Conservation (phyloP, 768 basidiomycete genomes). For the Trametes cinnabarina region DNA sequence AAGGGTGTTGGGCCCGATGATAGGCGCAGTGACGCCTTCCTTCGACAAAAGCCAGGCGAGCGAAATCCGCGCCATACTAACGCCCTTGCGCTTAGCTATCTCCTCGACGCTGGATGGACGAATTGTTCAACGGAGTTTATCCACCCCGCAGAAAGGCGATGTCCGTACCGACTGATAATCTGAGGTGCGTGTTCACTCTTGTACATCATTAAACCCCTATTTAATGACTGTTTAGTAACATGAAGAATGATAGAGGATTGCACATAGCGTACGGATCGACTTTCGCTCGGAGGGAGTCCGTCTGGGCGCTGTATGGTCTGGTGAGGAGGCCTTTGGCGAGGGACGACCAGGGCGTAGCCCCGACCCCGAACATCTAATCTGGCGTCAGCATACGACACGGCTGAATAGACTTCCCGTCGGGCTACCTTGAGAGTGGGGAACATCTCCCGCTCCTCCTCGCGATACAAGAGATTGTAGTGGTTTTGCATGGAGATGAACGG, state of each 20-base stretch:
- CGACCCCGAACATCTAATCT: conserved; percentile 35
- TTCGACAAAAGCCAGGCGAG: conserved; percentile 38
- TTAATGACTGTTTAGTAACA: background rate
- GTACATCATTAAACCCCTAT: background rate
- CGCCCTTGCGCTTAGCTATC: conserved; percentile 40
- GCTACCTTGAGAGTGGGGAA: conserved; percentile 36
- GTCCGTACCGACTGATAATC: background rate
- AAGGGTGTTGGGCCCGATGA: conserved; percentile 39
- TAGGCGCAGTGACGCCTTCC: conserved; percentile 37
- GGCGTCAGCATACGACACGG: background rate
- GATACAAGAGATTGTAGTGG: conserved; percentile 42
- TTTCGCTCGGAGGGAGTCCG: conserved; percentile 25
- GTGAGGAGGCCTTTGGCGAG: conserved; percentile 35
- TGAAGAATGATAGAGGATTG: background rate
- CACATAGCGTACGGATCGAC: conserved; percentile 24
- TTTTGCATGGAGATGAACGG: conserved; percentile 50
- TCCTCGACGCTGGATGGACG: conserved; percentile 32
- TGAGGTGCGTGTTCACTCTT: background rate
- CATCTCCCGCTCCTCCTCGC: conserved; percentile 46
- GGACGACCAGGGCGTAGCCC: conserved; percentile 41
- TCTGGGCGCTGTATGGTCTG: conserved; percentile 22
- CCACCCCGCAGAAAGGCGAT: background rate
- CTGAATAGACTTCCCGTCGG: background rate
- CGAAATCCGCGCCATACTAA: conserved; percentile 44
- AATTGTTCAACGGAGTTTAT: background rate